These are phyloP conservation scores for Cladophialophora psammophila DNA, from an alignment of 2,329 filamentous ascomycete genomes.

Conservation along the genomic window DNA sequence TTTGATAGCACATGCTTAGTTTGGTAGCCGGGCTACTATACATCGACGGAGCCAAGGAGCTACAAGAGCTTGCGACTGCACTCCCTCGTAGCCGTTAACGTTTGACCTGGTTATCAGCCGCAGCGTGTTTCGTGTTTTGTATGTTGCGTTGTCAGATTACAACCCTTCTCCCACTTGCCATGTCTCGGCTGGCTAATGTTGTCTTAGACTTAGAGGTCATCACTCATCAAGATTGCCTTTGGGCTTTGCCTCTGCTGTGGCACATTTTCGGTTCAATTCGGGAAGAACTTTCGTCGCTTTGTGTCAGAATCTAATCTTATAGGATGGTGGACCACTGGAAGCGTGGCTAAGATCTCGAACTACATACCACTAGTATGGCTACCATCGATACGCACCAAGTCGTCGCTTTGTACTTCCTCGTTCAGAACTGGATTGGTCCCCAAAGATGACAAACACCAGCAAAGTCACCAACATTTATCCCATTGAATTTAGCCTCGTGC, in stretches of 20 bases:
- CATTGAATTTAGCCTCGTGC: constrained; percentile 9
- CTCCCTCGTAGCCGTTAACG: too few relatives aligned
- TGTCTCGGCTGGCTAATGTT: too few relatives aligned
- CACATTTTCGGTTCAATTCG: constrained; percentile 13
- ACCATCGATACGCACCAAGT: not conserved
- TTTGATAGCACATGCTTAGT: too few relatives aligned
- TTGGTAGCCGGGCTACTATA: too few relatives aligned
- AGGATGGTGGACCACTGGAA: not conserved
- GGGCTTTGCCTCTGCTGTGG: constrained; percentile 8
- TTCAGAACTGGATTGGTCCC: not conserved
- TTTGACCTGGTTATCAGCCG: too few relatives aligned
- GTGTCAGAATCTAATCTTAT: not conserved
- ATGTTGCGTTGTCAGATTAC: too few relatives aligned
- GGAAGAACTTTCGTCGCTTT: not conserved
- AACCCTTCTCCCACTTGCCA: too few relatives aligned
- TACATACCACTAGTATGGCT: not conserved
- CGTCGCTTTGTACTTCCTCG: not conserved
- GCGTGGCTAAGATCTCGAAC: not conserved
- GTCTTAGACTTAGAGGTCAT: too few relatives aligned
- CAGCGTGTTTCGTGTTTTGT: too few relatives aligned
- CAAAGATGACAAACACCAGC: not conserved
- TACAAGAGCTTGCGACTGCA: too few relatives aligned
- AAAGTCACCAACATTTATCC: not conserved
- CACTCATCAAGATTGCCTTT: not conserved
- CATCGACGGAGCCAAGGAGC: too few relatives aligned